Evolutionary conservation across 2,329 filamentous ascomycete genomes (phyloP).

Genomic region (Diaporthe caulivora): DNA sequence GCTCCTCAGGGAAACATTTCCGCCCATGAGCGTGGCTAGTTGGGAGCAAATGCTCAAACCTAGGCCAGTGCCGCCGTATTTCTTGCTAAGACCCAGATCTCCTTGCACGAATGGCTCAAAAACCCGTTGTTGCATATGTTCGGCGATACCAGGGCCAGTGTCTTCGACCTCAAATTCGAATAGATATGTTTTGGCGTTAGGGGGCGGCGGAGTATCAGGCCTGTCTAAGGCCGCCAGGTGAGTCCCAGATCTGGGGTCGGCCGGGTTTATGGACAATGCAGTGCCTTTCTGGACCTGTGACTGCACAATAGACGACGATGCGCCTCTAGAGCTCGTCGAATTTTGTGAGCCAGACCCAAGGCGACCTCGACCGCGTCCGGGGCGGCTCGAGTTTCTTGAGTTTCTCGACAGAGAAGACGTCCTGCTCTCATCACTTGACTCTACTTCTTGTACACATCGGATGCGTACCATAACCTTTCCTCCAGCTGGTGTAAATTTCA

Average conservation of each 20-base stretch:
- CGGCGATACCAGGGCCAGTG: constrained; percentile 86
- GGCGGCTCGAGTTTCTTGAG: constrained; percentile 58
- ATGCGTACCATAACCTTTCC: constrained; percentile 84
- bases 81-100: constrained; percentile 89
- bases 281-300: constrained; percentile 57
- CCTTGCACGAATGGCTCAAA: constrained; percentile 97
- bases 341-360: constrained; percentile 63
- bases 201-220: constrained; percentile 71
- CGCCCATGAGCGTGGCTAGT: constrained; percentile 85
- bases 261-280: constrained; percentile 72
- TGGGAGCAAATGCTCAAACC: constrained; percentile 92
- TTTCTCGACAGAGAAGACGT: constrained; percentile 65
- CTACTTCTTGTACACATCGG: constrained; percentile 75
- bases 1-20: constrained; percentile 79
- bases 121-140: constrained; percentile 81
- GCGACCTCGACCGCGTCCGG: constrained; percentile 57
- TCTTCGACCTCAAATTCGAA: constrained; percentile 94
- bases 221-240: constrained; percentile 65
- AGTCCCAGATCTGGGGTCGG: constrained; percentile 65
- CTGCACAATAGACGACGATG: constrained; percentile 46
- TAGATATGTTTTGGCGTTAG: constrained; percentile 72
- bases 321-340: constrained; percentile 62
- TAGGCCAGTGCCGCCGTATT: constrained; percentile 89
- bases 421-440: constrained; percentile 60
- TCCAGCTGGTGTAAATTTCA: constrained; percentile 87